phyloP scores from a whole-genome alignment of 192 early-diverging fungal species.

The Backusella luteola region DNA sequence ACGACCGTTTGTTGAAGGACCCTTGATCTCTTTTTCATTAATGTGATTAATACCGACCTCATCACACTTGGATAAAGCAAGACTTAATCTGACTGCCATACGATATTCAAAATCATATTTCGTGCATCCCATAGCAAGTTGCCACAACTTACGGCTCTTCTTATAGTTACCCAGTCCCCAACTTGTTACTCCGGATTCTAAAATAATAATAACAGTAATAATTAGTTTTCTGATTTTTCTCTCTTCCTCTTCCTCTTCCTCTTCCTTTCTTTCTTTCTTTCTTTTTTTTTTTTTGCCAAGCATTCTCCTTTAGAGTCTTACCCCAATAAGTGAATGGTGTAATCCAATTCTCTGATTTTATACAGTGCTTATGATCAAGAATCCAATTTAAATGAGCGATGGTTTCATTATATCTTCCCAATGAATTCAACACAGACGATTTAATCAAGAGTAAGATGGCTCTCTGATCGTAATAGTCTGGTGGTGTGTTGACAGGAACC shows the following conservation, averaged over 20 bases:
- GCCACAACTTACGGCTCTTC: constrained; percentile 46
- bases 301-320: background rate
- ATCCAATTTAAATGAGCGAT: constrained; percentile 50
- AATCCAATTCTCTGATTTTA: constrained; percentile 50
- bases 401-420: constrained; percentile 38
- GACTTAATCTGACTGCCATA: constrained; percentile 31
- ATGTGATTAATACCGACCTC: constrained; percentile 25
- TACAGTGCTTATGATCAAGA: constrained; percentile 39
- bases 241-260: background rate
- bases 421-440: constrained; percentile 47
- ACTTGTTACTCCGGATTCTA: constrained; percentile 49
- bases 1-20: constrained; percentile 23
- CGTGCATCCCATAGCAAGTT: constrained; percentile 41
- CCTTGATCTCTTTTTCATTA: constrained; percentile 19
- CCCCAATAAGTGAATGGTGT: constrained; percentile 54
- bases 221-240: background rate
- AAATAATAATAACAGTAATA: background rate
- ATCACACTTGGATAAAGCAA: constrained; percentile 35
- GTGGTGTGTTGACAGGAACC: constrained; percentile 30
- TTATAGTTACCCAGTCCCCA: constrained; percentile 41
- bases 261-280: too few relatives aligned
- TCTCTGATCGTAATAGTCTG: constrained; percentile 40
- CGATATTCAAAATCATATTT: constrained; percentile 57
- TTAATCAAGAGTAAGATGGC: constrained; percentile 48
- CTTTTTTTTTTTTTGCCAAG: background rate